Percentiles rank a stretch among this genome's conserved stretches.
Evolutionary conservation across 208 protist genomes (phyloP).

Genomic region (Trypanosoma grayi): DNA sequence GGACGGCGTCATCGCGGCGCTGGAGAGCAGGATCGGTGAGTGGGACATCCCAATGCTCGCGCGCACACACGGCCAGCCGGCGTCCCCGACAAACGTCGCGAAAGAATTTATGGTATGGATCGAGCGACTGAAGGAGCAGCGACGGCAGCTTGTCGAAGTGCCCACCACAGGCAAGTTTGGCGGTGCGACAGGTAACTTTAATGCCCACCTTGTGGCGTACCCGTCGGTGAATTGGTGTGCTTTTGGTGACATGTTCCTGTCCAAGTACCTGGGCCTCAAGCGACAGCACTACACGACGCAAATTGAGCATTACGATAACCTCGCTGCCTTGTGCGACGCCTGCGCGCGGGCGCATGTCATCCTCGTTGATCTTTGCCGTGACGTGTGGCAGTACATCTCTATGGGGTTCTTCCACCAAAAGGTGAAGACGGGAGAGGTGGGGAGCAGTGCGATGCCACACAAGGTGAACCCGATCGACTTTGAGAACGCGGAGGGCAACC

Average conservation of each 20-base stretch:
- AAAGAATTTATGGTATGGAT: slow-evolving; percentile 93
- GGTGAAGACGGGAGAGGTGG: slow-evolving; percentile 91
- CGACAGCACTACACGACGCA: slow-evolving; percentile 93
- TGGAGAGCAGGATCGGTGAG: slow-evolving; percentile 60
- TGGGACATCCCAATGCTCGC: slow-evolving; percentile 92
- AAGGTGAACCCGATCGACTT: slow-evolving; percentile 98
- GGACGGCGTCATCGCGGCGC: slow-evolving; percentile 41
- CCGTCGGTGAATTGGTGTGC: slow-evolving; percentile 79
- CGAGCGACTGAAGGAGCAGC: slow-evolving; percentile 86
- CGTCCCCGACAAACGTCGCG: slow-evolving; percentile 91
- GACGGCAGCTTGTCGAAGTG: slow-evolving; percentile 45
- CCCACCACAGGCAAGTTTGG: slow-evolving; percentile 90
- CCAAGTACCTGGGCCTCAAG: slow-evolving; percentile 69
- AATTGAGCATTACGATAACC: slow-evolving; percentile 95
- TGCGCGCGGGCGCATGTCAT: slow-evolving; percentile 92
- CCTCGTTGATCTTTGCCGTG: slow-evolving; percentile 90
- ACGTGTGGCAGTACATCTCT: slow-evolving; percentile 96
- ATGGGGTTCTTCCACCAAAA: slow-evolving; percentile 94
- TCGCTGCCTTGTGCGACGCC: slow-evolving; percentile 91
- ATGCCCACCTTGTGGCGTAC: slow-evolving; percentile 91
- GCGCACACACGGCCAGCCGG: slow-evolving; percentile 94
- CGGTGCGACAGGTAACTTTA: slow-evolving; percentile 94
- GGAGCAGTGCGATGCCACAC: slow-evolving; percentile 96
- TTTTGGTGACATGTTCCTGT: slow-evolving; percentile 85
- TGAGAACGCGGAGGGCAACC: slow-evolving; percentile 97